phyloP scores from a whole-genome alignment of 495 filamentous ascomycete species.

The Letharia lupina region DNA sequence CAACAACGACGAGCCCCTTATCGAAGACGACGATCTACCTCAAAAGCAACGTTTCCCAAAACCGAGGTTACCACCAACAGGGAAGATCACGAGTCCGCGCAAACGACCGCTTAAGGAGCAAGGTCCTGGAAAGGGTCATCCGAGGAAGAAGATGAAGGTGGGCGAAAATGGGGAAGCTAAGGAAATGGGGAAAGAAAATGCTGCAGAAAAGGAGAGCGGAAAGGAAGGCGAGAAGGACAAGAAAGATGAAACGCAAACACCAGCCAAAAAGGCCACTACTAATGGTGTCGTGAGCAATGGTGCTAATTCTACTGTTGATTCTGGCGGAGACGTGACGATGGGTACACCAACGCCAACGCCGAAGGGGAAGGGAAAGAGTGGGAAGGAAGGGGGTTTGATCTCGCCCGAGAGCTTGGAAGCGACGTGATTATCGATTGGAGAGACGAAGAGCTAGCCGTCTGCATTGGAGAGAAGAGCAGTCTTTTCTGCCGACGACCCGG shows the following conservation, averaged over 20 bases:
- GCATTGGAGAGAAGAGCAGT: neutral
- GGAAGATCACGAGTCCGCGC: constrained; percentile 84
- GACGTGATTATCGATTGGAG: constrained; percentile 5
- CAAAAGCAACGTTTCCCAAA: constrained; percentile 84
- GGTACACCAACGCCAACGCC: constrained; percentile 29
- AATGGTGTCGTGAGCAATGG: constrained; percentile 15
- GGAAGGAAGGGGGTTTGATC: constrained; percentile 46
- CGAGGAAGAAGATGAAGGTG: constrained; percentile 57
- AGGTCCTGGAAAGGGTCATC: constrained; percentile 52
- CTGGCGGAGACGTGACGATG: neutral
- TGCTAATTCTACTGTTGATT: neutral
- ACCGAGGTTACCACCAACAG: constrained; percentile 85
- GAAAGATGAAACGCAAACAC: constrained; percentile 31
- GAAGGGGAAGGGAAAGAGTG: constrained; percentile 44
- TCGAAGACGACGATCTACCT: constrained; percentile 94
- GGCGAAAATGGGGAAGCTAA: constrained; percentile 26
- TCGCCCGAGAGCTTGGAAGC: constrained; percentile 25
- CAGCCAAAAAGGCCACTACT: constrained; percentile 31
- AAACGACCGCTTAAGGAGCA: constrained; percentile 78
- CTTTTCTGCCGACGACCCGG: neutral
- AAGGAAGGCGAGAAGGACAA: constrained; percentile 38
- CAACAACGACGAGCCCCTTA: constrained; percentile 68
- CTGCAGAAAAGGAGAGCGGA: neutral
- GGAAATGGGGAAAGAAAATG: constrained; percentile 19
- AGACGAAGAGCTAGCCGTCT: neutral